Conservation (phyloP, 352 stramenopile genomes). For the Thalassiosira hispida region DNA sequence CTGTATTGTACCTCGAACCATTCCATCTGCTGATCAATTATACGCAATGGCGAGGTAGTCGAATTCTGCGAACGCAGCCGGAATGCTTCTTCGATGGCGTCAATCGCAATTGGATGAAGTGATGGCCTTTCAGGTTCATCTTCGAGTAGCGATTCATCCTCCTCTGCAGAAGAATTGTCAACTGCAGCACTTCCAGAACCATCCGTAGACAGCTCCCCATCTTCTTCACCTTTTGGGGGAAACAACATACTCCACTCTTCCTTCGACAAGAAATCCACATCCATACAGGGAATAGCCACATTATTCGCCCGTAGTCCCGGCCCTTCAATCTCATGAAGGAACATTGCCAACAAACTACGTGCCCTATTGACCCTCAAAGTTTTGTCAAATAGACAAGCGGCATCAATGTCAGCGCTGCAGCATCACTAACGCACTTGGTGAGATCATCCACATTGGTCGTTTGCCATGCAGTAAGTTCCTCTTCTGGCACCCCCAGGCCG, state of each 20-base stretch:
- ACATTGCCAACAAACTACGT: constrained; percentile 48
- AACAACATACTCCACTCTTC: constrained; percentile 49
- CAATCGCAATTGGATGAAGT: constrained; percentile 51
- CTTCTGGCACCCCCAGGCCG: constrained; percentile 30
- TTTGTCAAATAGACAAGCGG: constrained; percentile 49
- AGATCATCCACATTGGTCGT: constrained; percentile 2
- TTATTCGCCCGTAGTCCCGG: constrained; percentile 51
- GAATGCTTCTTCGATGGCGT: constrained; percentile 56
- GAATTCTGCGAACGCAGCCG: constrained; percentile 42
- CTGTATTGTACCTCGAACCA: constrained; percentile 59
- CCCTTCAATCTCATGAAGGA: constrained; percentile 58
- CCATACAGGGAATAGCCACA: constrained; percentile 54
- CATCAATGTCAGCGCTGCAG: constrained; percentile 43
- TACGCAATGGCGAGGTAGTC: constrained; percentile 49
- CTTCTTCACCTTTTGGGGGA: background rate
- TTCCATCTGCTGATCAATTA: constrained; percentile 48
- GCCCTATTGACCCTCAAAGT: constrained; percentile 42
- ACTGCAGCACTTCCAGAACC: constrained; percentile 11
- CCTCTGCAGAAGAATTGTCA: constrained; percentile 2
- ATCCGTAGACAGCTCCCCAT: constrained; percentile 1
- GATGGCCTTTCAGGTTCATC: constrained; percentile 19
- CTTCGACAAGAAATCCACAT: constrained; percentile 56
- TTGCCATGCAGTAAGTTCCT: constrained; percentile 47
- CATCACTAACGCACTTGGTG: constrained; percentile 2
- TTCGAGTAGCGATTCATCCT: background rate